phyloP scores from a whole-genome alignment of 257 asterid genomes.

The Jacaranda copaia region DNA sequence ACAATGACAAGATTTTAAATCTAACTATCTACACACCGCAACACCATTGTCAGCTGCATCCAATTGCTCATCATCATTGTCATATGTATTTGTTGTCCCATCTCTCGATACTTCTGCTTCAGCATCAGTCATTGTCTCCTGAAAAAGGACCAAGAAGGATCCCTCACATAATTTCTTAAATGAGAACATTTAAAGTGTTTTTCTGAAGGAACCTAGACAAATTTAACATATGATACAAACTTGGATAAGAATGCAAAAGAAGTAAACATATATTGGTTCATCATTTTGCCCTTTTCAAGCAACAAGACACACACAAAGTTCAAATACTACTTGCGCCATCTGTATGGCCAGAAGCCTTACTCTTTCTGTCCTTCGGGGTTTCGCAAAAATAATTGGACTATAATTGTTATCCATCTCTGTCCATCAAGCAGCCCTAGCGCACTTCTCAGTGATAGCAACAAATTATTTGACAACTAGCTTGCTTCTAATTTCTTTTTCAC shows the following conservation, averaged over 20 bases:
- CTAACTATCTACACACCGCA: constrained; percentile 58
- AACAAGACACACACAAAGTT: background rate
- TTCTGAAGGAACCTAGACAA: background rate
- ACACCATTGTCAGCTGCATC: constrained; percentile 70
- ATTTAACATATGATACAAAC: background rate
- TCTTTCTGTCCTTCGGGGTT: background rate
- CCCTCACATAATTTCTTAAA: constrained; percentile 4
- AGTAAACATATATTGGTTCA: background rate
- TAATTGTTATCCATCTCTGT: background rate
- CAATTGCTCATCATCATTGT: constrained; percentile 65
- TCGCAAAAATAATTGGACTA: background rate
- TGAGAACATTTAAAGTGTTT: constrained; percentile 1
- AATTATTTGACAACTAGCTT: background rate
- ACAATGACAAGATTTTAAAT: constrained; percentile 12
- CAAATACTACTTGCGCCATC: constrained; percentile 10
- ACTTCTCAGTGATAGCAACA: constrained; percentile 3
- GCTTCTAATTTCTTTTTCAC: background rate
- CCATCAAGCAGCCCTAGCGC: constrained; percentile 1
- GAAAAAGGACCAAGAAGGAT: constrained; percentile 27
- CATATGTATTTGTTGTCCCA: constrained; percentile 43
- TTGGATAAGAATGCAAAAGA: background rate
- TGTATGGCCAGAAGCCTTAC: constrained; percentile 1
- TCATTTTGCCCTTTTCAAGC: constrained; percentile 10
- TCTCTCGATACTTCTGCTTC: constrained; percentile 47
- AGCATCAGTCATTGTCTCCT: constrained; percentile 57